Evolutionary conservation across 1,139 yeast genomes (phyloP).

Genomic region (Diutina catenulata): DNA sequence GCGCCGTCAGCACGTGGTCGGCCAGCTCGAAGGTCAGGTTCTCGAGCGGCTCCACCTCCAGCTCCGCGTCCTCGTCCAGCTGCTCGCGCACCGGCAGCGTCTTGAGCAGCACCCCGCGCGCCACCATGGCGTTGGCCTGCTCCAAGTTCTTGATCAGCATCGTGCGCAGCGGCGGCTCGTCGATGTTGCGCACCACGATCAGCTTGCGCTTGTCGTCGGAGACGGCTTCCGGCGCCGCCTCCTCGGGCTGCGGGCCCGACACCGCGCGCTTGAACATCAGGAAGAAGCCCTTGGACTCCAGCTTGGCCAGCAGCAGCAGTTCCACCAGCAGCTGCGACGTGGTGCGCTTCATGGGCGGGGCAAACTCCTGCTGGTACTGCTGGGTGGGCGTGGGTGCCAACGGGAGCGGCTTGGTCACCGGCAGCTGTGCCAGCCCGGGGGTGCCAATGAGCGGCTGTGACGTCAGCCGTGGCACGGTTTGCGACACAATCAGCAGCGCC

Average conservation of each 20-base stretch:
- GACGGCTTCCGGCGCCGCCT: no score
- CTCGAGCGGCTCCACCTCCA: slow-evolving; percentile 3
- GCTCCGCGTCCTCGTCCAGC: not conserved
- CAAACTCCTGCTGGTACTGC: not conserved
- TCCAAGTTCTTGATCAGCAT: slow-evolving; percentile 5
- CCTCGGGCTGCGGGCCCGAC: not conserved
- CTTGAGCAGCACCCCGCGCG: not conserved
- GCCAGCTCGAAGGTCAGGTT: not conserved
- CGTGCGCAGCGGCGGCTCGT: not conserved
- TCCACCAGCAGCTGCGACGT: not conserved
- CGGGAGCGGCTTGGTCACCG: slow-evolving; percentile 2
- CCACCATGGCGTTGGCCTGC: slow-evolving; percentile 4
- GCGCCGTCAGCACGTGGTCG: slow-evolving; percentile 2
- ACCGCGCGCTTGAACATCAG: slow-evolving; percentile 4
- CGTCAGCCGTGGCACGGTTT: not conserved
- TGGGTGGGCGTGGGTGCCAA: not conserved
- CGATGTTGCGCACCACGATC: slow-evolving; percentile 4
- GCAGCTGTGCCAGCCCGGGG: not conserved
- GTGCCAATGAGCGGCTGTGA: not conserved
- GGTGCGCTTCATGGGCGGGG: not conserved
- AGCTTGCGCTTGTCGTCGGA: slow-evolving; percentile 2
- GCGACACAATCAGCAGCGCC: no score
- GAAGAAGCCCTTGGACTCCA: not conserved
- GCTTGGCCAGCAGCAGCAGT: not conserved
- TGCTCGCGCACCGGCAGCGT: not conserved